Base-by-base conservation (phyloP, 1,284 basidiomycete species). In the Clitocybe nebularis region DNA sequence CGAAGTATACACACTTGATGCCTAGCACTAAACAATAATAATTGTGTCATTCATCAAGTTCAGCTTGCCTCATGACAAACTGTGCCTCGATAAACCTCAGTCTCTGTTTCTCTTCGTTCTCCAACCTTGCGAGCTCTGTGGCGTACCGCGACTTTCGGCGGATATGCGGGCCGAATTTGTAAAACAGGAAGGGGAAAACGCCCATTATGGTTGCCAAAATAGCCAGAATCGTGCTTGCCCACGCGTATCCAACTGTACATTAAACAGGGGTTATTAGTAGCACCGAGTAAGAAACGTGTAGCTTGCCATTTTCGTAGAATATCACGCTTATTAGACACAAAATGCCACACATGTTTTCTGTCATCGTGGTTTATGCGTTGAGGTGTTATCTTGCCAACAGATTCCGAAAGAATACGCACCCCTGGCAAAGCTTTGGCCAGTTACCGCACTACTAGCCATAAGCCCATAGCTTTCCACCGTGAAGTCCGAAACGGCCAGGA, bases 391-490 rank as follows among this genome's bases (percentile, higher is more conserved):
- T 14, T 9, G 7, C n/a, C 6, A 13, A n/a, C n/a, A n/a, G n/a
- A n/a, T n/a, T n/a, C n/a, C n/a, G 22, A 13, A 9, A 8, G 10
- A 9, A n/a, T 1, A 30, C 24, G 19, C 39, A 51, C 51, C 51
- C 43, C 52, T 41, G 21, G 48, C 50, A 22, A 53, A 53, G 16
- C 52, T 53, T 39, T 53, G 52, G 20, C 52, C 52, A 24, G 52
- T 53, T 13, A 53, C 46, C 3, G 52, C 52, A 22, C 52, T 53
- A 20, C 52, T 53, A 6, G 52, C 49, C 50, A 53, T 49, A 32
- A 44, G 32, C 10, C 52, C 52, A 14, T 53, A 53, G 35, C 52
- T 53, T 25, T 53, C 50, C 3, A 53, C 50, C 3, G 52, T 53
- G 13, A 48, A 53, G 40, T 53, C 52, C 4, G 46, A 51, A 5